Evolutionary conservation across 306 rosid genomes (phyloP), one percentile per base, ranked within the genome.

Genomic region (Coriaria nepalensis): DNA sequence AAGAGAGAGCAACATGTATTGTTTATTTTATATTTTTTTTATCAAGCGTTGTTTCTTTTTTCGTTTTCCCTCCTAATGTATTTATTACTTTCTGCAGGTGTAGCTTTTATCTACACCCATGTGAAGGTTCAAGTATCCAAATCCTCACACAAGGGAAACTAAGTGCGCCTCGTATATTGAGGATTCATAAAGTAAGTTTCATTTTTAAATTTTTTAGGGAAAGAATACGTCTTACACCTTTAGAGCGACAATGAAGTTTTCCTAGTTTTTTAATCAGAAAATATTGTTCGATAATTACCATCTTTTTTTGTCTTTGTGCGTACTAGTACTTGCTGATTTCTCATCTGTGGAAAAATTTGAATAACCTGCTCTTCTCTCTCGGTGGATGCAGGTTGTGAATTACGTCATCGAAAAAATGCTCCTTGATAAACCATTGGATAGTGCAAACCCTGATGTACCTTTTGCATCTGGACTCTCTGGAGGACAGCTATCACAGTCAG

Each of bases 91-190:
- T 51, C 56, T 50, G 55, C 87, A 90, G 98, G 60, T 90, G 96
- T 73, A 90, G 98, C 66, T 90, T 90, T 76, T 90, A 75, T 71
- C 81, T 90, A 67, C 98, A 85, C 55, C 81, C 98, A 52, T 85
- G 79, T 39, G 98, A 90, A 78, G 98, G 94, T 61, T 81, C 98
- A 50, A 54, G 85, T 29, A 65, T 73, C 55, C 98, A 81, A 79
- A 79, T 82, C 67, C 78, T 90, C 61, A 82, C 98, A 8, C 98
- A 90, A 75, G 98, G 98, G 57, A 90, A 90, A 68, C 68, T 90
- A 47, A 90, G 98, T 57, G 98, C 95, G 50, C 98, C 98, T 41
- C 94, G 98, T 45, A 90, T 90, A 57, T 73, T 90, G 73, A 76
- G 98, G 76, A 74, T 85, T 59, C 94, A 85, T 57, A 90, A 90